Evolutionary conservation across 1,284 basidiomycete genomes (phyloP).

Genomic region (Cystobasidium pallidum): DNA sequence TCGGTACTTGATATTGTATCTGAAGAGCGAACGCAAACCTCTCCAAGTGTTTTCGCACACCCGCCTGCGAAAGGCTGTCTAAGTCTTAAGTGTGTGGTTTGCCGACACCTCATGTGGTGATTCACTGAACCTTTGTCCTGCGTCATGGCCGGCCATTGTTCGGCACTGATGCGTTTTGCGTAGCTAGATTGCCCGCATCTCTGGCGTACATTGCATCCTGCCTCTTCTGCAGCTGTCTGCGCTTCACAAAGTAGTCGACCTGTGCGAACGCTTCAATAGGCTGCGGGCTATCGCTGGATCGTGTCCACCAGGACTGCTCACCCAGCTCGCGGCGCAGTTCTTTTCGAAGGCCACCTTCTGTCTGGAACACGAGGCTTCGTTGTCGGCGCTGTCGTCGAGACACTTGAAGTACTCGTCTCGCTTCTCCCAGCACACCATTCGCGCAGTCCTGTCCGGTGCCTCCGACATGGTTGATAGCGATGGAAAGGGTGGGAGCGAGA

Average conservation of each 20-base stretch:
- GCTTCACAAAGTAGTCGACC: conserved; percentile 83
- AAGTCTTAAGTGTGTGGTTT: too few species aligned
- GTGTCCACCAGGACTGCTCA: conserved; percentile 57
- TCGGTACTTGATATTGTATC: too few species aligned
- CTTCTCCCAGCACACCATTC: conserved; percentile 69
- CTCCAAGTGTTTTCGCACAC: too few species aligned
- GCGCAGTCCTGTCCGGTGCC: conserved; percentile 57
- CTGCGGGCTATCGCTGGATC: not conserved
- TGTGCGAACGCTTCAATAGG: conserved; percentile 53
- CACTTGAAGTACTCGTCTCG: conserved; percentile 76
- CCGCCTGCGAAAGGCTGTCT: too few species aligned
- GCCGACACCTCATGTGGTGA: too few species aligned
- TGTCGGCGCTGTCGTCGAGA: conserved; percentile 64
- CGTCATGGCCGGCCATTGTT: conserved; percentile 8
- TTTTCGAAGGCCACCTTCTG: conserved; percentile 65
- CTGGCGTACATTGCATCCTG: conserved; percentile 55
- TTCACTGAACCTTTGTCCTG: too few species aligned
- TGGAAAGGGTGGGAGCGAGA: not conserved
- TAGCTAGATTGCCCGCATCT: conserved; percentile 36
- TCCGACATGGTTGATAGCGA: conserved; percentile 4
- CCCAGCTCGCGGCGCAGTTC: conserved; percentile 80
- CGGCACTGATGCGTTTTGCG: conserved; percentile 6
- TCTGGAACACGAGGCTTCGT: conserved; percentile 65
- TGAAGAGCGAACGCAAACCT: too few species aligned
- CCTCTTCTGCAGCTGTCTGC: conserved; percentile 65